Percentiles rank a stretch among this genome's conserved stretches.
Conservation (phyloP, 257 asterid genomes). For the Rubia yunnanensis region DNA sequence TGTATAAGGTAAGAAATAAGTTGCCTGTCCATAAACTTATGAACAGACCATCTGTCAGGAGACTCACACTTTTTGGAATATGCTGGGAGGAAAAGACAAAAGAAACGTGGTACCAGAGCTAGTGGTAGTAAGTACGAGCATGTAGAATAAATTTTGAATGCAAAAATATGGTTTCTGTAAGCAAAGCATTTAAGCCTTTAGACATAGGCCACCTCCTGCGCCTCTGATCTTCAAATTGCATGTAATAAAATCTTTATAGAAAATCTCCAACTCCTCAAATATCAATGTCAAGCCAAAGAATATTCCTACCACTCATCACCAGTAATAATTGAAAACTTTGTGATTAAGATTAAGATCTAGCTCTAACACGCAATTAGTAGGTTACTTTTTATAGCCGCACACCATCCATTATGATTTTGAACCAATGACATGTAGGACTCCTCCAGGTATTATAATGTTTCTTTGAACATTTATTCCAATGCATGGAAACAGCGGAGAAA, state of each 20-base stretch:
- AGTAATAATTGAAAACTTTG: not conserved
- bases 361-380: not conserved
- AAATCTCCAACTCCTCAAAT: not conserved
- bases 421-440: too few relatives aligned
- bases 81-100: not conserved
- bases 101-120: not conserved
- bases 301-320: not conserved
- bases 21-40: too few relatives aligned
- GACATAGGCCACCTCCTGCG: not conserved
- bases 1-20: too few relatives aligned
- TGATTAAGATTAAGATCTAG: slow-evolving; percentile 11
- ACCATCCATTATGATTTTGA: not conserved
- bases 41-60: too few relatives aligned
- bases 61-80: too few relatives aligned
- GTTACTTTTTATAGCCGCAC: not conserved
- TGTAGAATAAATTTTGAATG: not conserved
- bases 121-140: not conserved
- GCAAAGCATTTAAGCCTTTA: not conserved
- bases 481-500: too few relatives aligned
- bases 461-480: too few relatives aligned
- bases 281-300: not conserved
- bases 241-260: not conserved
- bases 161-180: not conserved
- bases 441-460: too few relatives aligned
- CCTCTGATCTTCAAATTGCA: not conserved